Conservation (phyloP, 805 yeast species). For the Wilhelminamyces savonicus region DNA sequence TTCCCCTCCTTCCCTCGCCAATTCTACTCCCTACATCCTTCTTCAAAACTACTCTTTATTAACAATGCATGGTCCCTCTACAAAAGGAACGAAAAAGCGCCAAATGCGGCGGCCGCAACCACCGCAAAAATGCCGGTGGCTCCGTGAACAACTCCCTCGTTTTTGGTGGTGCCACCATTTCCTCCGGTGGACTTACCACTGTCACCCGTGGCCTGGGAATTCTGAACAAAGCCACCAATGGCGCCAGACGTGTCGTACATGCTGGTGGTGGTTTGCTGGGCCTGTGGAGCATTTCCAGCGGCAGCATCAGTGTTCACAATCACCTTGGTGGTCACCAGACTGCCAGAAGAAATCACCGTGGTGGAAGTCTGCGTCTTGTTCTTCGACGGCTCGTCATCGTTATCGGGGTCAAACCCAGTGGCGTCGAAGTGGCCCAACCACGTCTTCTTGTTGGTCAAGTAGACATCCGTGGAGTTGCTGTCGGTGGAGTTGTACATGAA, state of each 20-base stretch:
- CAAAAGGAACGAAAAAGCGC: constrained; percentile 12
- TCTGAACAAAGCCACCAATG: constrained; percentile 35
- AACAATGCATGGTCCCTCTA: too few relatives aligned
- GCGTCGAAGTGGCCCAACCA: constrained; percentile 55
- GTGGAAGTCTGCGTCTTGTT: too few relatives aligned
- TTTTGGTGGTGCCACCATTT: constrained; percentile 1
- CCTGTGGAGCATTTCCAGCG: constrained; percentile 7
- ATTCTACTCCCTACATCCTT: too few relatives aligned
- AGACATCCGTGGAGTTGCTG: constrained; percentile 30
- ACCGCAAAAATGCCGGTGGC: constrained; percentile 11
- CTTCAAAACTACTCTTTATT: too few relatives aligned
- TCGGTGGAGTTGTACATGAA: constrained; percentile 41
- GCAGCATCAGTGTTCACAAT: constrained; percentile 5
- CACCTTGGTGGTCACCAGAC: constrained; percentile 9
- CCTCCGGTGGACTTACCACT: constrained; percentile 1
- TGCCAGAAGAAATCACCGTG: too few relatives aligned
- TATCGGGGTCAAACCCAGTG: constrained; percentile 58
- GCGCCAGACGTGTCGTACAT: constrained; percentile 11
- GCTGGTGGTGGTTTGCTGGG: constrained; percentile 10
- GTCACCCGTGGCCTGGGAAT: too few relatives aligned
- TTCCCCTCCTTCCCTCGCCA: too few relatives aligned
- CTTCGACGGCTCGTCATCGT: too few relatives aligned
- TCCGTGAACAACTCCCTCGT: too few relatives aligned
- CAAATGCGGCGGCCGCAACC: constrained; percentile 12
- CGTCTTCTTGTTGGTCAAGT: constrained; percentile 58